Percentiles rank a stretch among this genome's conserved stretches.
Conservation (phyloP, 1,284 basidiomycete genomes). For the Laetiporus sulphureus region DNA sequence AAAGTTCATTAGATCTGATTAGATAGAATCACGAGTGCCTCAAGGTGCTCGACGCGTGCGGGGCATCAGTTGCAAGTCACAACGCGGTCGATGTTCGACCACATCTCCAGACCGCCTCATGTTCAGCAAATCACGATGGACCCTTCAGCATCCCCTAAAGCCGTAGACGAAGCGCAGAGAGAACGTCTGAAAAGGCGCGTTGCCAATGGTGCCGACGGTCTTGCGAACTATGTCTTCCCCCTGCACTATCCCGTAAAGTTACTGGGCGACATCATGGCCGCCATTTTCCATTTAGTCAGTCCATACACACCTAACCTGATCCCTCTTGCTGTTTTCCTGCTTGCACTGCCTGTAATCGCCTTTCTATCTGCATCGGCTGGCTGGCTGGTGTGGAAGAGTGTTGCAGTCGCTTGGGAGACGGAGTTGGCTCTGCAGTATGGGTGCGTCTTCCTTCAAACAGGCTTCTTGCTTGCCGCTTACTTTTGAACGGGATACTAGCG, state of each 20-base stretch:
- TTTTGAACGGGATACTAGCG: conserved; percentile 36
- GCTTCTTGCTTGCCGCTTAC: too few relatives aligned
- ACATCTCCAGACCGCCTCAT: neutral
- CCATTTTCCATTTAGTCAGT: conserved; percentile 28
- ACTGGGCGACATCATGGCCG: conserved; percentile 17
- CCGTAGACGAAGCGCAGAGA: conserved; percentile 12
- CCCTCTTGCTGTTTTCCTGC: conserved; percentile 50
- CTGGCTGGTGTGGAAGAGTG: conserved; percentile 62
- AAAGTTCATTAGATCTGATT: too few relatives aligned
- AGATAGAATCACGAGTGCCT: too few relatives aligned
- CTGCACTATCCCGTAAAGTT: conserved; percentile 20
- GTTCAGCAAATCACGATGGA: neutral
- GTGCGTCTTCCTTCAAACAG: conserved; percentile 34
- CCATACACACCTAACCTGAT: conserved; percentile 37
- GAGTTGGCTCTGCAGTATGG: conserved; percentile 71
- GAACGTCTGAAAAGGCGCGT: conserved; percentile 13
- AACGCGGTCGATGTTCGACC: conserved; percentile 1
- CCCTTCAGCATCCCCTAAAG: conserved; percentile 4
- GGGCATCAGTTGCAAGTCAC: too few relatives aligned
- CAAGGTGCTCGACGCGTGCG: too few relatives aligned
- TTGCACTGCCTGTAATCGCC: conserved; percentile 55
- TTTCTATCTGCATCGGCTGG: conserved; percentile 59
- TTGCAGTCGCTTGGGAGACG: conserved; percentile 60
- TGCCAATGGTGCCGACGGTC: conserved; percentile 12
- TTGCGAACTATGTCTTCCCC: conserved; percentile 16